Conservation (phyloP, 768 basidiomycete genomes). For the Calocera viscosa region DNA sequence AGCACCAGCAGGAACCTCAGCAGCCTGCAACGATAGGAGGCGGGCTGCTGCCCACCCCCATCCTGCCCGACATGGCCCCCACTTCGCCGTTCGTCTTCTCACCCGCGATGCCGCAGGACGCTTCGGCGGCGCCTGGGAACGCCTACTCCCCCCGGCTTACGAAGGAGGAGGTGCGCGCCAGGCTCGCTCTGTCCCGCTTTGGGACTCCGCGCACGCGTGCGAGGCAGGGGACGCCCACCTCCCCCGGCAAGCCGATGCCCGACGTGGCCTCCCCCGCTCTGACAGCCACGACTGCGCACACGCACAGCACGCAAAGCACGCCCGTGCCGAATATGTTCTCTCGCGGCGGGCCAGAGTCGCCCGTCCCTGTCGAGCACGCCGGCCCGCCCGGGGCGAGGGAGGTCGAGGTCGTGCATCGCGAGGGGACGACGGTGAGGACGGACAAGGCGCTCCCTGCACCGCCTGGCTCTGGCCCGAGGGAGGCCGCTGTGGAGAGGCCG, state of each 20-base stretch:
- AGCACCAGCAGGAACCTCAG: not conserved
- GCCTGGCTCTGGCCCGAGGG: not conserved
- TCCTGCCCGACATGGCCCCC: not conserved
- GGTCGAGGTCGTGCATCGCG: not conserved
- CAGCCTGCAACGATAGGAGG: not conserved
- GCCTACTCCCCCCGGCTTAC: not conserved
- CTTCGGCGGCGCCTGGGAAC: not conserved
- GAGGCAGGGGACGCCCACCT: not conserved
- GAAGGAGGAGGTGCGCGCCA: not conserved
- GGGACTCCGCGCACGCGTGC: too few species aligned
- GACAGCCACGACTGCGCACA: not conserved
- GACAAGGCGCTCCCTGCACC: not conserved
- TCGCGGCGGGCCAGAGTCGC: not conserved
- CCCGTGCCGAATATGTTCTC: not conserved
- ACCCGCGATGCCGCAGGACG: not conserved
- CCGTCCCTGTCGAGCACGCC: not conserved
- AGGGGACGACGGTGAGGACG: not conserved
- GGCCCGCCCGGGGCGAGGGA: not conserved
- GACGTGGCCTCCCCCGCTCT: not conserved
- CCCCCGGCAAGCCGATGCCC: not conserved
- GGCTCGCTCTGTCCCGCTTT: not conserved
- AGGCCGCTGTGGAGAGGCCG: not conserved
- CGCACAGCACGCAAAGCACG: not conserved
- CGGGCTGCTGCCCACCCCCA: not conserved
- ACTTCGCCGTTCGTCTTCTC: constrained; percentile 12